Evolutionary conservation across 441 rosid genomes (phyloP).

Genomic region (Gossypium lobatum): DNA sequence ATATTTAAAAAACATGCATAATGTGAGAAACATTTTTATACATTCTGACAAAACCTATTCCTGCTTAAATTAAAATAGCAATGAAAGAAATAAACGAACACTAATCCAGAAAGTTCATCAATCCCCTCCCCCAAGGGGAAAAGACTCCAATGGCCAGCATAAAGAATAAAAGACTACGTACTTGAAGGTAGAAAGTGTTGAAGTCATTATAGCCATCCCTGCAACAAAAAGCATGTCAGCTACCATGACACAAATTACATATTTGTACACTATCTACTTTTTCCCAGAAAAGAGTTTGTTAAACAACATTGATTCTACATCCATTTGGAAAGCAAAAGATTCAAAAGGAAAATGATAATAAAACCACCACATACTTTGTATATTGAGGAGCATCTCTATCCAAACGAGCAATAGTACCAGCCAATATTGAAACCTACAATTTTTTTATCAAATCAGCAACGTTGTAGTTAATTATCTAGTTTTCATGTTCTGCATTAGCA

Average conservation of each 20-base stretch:
- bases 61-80: not conserved
- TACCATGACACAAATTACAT: not conserved
- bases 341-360: constrained; percentile 12
- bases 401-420: constrained; percentile 95
- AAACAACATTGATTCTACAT: not conserved
- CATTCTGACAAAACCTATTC: not conserved
- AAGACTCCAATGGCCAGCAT: not conserved
- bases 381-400: constrained; percentile 95
- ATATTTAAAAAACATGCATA: not conserved
- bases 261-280: not conserved
- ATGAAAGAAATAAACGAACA: not conserved
- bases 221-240: constrained; percentile 35
- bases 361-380: constrained; percentile 50
- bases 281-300: not conserved
- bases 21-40: not conserved
- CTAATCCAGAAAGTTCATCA: not conserved
- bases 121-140: not conserved
- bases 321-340: not conserved
- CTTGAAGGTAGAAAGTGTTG: constrained; percentile 99
- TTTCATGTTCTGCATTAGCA: not conserved
- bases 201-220: constrained; percentile 99
- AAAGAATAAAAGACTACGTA: constrained; percentile 33
- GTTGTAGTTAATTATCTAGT: not conserved
- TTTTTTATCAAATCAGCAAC: constrained; percentile 18
- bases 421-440: constrained; percentile 88